phyloP scores from a whole-genome alignment of 345 rosid genomes.

The Atalantia buxifolia region DNA sequence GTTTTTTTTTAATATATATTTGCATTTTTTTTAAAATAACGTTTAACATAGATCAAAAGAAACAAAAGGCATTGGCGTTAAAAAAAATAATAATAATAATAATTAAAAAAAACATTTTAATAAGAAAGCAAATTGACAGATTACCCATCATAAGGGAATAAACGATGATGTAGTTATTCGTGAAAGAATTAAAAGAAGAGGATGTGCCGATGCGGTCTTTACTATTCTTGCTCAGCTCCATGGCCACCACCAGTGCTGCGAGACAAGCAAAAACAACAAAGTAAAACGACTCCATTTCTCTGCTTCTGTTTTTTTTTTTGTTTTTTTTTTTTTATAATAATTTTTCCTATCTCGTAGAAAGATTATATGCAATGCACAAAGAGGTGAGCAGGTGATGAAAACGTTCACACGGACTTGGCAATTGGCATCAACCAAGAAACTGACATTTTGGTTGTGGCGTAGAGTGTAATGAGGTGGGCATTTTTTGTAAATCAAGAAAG shows the following conservation, averaged over 20 bases:
- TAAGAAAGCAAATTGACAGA: neutral
- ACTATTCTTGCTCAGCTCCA: constrained; percentile 64
- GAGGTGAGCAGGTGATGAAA: neutral
- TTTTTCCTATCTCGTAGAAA: neutral
- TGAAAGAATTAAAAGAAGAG: constrained; percentile 65
- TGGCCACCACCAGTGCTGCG: constrained; percentile 42
- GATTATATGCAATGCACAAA: neutral
- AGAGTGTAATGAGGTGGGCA: neutral
- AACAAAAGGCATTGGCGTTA: neutral
- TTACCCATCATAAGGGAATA: constrained; percentile 86
- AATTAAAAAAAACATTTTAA: no score
- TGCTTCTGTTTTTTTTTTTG: neutral
- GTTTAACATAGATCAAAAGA: neutral
- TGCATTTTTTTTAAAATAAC: neutral
- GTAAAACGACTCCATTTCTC: constrained; percentile 54
- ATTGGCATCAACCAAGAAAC: constrained; percentile 1
- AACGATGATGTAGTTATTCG: constrained; percentile 65
- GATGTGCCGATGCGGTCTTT: constrained; percentile 59
- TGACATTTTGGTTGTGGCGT: neutral
- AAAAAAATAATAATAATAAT: no score
- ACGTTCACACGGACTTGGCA: neutral
- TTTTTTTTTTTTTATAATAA: no score
- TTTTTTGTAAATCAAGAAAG: neutral
- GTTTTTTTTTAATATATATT: no score
- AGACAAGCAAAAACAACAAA: constrained; percentile 54